Base-by-base conservation (phyloP, 2,329 filamentous ascomycete species). In the Sporothrix phasma region DNA sequence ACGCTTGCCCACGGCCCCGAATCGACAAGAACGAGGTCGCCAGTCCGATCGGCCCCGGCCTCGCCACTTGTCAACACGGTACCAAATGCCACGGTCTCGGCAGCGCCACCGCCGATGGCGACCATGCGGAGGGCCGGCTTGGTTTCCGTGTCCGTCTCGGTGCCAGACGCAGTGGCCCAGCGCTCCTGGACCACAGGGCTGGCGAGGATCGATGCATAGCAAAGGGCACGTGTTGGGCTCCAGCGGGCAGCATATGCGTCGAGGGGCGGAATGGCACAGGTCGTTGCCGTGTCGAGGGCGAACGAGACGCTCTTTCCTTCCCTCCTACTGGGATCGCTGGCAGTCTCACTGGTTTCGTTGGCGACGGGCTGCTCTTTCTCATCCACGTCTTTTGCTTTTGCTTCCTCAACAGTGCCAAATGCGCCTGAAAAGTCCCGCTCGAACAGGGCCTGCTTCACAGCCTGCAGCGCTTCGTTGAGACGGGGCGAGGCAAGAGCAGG, bases 191-290 rank as follows among this genome's bases (percentile, higher is more conserved):
- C 62, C 11, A 67, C 58, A 1, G 66, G 65, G 7, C 70, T 71
- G 58, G 74, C 65, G 43, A 88, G 73, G n/a, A 86, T 75, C 2
- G 76, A 72, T n/a, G 85, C 79, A 75, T 97, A 97, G 67, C 88
- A 90, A 61, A 97, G 77, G 0, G 92, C 89, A 62, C 94, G 81
- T 61, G 89, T 88, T 1, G 93, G 90, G 74, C 92, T 96, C 92
- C 93, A 99, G 70, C 94, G 80, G 62, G 90, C 84, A 8, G 91
- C 90, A 77, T 99, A 99, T 10, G 88, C 89, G 66, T 88, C 84
- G 19, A 97, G 81, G 69, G 88, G 65, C 4, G 65, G 60, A 3
- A 43, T 41, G 54, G 26, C 19, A 4, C n/a, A 24, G 26, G 26
- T 7, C 8, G 45, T 26, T 39, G 17, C n/a, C 5, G 31, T 7